A percentile compares a stretch with the other conserved stretches of the same genome.
Conservation (phyloP, 2,329 filamentous ascomycete genomes). For the Hypoxylon sp. region DNA sequence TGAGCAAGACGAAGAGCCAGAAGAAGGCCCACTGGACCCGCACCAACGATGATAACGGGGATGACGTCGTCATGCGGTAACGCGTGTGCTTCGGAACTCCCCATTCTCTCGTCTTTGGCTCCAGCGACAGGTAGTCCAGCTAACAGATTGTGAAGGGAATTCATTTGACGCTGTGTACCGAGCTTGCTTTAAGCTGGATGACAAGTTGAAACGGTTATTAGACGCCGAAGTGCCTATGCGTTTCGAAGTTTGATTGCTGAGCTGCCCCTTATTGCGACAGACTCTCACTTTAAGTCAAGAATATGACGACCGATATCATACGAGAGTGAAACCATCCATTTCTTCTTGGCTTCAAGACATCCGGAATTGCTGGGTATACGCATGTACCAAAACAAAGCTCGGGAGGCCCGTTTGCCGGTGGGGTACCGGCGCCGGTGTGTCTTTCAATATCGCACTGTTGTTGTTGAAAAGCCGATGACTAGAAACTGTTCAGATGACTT, state of each 20-base stretch:
- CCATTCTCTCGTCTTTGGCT: background rate
- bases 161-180: background rate
- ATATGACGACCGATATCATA: background rate
- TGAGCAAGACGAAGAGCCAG: constrained; percentile 28
- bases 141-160: constrained; percentile 1
- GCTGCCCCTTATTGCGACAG: background rate
- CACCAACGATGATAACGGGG: constrained; percentile 30
- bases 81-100: background rate
- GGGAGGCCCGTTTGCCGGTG: constrained; percentile 4
- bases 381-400: background rate
- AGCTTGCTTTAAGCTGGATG: background rate
- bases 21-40: constrained; percentile 28
- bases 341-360: background rate
- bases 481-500: background rate
- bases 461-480: background rate
- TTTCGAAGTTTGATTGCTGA: background rate
- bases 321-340: constrained; percentile 13
- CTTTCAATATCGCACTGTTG: background rate
- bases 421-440: background rate
- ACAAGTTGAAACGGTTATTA: background rate
- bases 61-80: constrained; percentile 6
- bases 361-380: background rate
- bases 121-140: background rate
- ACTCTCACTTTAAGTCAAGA: constrained; percentile 13
- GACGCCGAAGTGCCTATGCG: background rate